Percentiles rank a stretch among this genome's conserved stretches.
Evolutionary conservation across 2,329 filamentous ascomycete species (phyloP).

Genomic region (Xylaria sp.): DNA sequence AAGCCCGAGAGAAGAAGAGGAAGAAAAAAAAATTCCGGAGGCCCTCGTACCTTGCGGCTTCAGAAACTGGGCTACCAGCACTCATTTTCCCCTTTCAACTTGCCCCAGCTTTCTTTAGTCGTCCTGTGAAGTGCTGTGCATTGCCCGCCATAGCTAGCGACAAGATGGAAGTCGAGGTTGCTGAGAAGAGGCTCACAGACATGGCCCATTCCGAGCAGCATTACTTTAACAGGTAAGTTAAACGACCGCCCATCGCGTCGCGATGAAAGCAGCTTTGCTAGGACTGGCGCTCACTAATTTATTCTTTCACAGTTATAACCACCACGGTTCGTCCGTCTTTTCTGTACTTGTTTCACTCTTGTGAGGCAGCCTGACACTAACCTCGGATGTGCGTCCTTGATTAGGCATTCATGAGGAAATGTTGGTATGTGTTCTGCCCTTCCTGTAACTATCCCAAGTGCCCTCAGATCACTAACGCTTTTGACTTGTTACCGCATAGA

Average conservation of each 20-base stretch:
- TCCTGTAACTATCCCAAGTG: conserved; percentile 34
- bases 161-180: conserved; percentile 69
- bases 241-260: not conserved
- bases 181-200: conserved; percentile 72
- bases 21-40: conserved; percentile 29
- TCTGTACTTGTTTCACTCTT: conserved; percentile 50
- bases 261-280: conserved; percentile 38
- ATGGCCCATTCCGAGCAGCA: conserved; percentile 97
- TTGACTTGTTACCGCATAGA: conserved; percentile 63
- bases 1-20: conserved; percentile 28
- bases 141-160: conserved; percentile 48
- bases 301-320: conserved; percentile 79
- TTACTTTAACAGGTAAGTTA: conserved; percentile 91
- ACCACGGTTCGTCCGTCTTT: conserved; percentile 76
- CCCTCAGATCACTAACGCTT: conserved; percentile 41
- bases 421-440: conserved; percentile 74
- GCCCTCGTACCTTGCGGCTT: conserved; percentile 21
- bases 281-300: conserved; percentile 36
- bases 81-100: conserved; percentile 35
- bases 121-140: conserved; percentile 12
- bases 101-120: conserved; percentile 30
- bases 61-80: conserved; percentile 30
- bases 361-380: conserved; percentile 38
- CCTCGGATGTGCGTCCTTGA: conserved; percentile 23
- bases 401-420: conserved; percentile 96